Percentiles rank a stretch among this genome's conserved stretches.
Conservation (phyloP, 2,329 filamentous ascomycete genomes). For the Shiraia sp. region DNA sequence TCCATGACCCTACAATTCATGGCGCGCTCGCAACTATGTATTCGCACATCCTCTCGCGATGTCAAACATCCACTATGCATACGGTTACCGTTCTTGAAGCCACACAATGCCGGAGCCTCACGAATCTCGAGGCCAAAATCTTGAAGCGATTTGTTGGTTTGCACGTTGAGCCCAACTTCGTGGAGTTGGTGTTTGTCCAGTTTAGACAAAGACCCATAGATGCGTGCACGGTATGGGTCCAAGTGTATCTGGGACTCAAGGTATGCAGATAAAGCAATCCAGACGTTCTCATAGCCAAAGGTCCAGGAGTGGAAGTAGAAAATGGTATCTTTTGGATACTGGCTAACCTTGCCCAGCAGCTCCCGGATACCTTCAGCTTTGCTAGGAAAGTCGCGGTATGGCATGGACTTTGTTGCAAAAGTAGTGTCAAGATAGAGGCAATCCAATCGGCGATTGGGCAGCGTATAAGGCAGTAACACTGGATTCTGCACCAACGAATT, state of each 20-base stretch:
- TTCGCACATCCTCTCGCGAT: constrained; percentile 60
- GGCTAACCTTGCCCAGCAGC: constrained; percentile 67
- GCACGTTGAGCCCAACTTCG: constrained; percentile 45
- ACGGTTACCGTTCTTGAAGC: constrained; percentile 75
- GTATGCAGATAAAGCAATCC: constrained; percentile 75
- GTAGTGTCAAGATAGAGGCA: constrained; percentile 91
- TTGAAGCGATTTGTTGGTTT: constrained; percentile 25
- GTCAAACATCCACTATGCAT: constrained; percentile 74
- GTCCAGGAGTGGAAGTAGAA: constrained; percentile 92
- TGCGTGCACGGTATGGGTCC: constrained; percentile 74
- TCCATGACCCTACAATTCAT: constrained; percentile 61
- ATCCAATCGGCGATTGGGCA: constrained; percentile 59
- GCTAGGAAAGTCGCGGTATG: constrained; percentile 58
- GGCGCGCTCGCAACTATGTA: constrained; percentile 87
- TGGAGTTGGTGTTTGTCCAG: constrained; percentile 23
- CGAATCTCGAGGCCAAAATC: constrained; percentile 46
- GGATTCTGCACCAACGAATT: constrained; percentile 73
- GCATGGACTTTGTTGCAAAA: constrained; percentile 60
- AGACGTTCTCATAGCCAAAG: constrained; percentile 91
- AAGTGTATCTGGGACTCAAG: constrained; percentile 77
- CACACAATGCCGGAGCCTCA: constrained; percentile 70
- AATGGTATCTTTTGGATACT: constrained; percentile 72
- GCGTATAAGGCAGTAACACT: constrained; percentile 71
- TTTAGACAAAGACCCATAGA: constrained; percentile 66
- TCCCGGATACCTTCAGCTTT: constrained; percentile 78